Evolutionary conservation across 2,329 filamentous ascomycete species (phyloP).

Genomic region (Beauveria rudraprayagi): DNA sequence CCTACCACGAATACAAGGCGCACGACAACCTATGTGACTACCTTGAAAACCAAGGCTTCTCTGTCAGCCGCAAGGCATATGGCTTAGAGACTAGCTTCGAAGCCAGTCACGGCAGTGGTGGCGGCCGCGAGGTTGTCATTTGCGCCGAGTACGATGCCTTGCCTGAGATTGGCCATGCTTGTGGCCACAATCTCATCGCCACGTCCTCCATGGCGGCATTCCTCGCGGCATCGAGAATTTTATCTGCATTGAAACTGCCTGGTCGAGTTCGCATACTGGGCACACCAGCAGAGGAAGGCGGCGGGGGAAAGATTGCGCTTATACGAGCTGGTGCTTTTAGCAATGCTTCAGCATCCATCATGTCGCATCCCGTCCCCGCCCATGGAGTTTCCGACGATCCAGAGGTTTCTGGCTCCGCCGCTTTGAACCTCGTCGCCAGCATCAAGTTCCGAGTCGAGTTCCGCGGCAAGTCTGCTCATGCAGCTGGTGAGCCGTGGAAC

Average conservation of each 20-base stretch:
- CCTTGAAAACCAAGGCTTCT: conserved; percentile 35
- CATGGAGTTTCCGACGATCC: neutral
- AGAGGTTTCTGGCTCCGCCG: conserved; percentile 18
- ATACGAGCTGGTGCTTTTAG: conserved; percentile 22
- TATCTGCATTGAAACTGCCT: conserved; percentile 21
- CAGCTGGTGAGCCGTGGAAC: conserved; percentile 35
- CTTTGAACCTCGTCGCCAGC: conserved; percentile 1
- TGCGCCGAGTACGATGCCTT: conserved; percentile 40
- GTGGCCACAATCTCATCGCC: conserved; percentile 39
- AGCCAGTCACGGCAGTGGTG: conserved; percentile 31
- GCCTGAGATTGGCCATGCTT: conserved; percentile 37
- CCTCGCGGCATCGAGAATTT: conserved; percentile 26
- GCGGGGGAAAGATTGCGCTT: conserved; percentile 30
- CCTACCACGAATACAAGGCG: conserved; percentile 42
- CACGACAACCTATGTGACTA: conserved; percentile 40
- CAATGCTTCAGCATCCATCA: neutral
- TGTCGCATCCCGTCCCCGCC: neutral
- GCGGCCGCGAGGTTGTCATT: conserved; percentile 25
- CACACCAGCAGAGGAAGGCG: conserved; percentile 36
- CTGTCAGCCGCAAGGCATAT: conserved; percentile 40
- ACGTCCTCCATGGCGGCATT: conserved; percentile 33
- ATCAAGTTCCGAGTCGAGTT: conserved; percentile 4
- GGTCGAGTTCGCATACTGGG: conserved; percentile 34
- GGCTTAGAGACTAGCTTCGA: conserved; percentile 45
- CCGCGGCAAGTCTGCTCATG: neutral